Percentiles rank a stretch among this genome's conserved stretches.
Evolutionary conservation across 2,329 filamentous ascomycete species (phyloP).

Genomic region (Fonsecaea nubica): DNA sequence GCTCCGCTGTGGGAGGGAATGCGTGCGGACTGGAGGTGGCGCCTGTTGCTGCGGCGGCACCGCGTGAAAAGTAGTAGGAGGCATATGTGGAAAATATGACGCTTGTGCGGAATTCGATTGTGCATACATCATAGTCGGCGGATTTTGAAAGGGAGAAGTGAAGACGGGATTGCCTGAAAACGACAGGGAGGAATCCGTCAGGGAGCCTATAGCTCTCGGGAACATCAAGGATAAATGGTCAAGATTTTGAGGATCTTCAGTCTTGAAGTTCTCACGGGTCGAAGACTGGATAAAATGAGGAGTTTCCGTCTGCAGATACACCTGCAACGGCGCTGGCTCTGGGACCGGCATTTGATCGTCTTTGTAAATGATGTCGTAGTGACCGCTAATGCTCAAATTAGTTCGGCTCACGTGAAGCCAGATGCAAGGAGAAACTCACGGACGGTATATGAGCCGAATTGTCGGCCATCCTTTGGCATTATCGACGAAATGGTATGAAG

Average conservation of each 20-base stretch:
- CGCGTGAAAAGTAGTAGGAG: constrained; percentile 5
- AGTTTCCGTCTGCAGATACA: constrained; percentile 32
- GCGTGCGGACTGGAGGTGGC: constrained; percentile 19
- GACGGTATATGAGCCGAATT: constrained; percentile 71
- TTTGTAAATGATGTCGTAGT: constrained; percentile 94
- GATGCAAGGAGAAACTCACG: constrained; percentile 57
- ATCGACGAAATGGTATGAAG: constrained; percentile 51
- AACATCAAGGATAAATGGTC: constrained; percentile 12
- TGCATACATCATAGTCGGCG: constrained; percentile 8
- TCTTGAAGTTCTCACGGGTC: constrained; percentile 19
- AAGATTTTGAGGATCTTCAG: constrained; percentile 11
- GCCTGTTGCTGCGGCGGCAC: neutral
- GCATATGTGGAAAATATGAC: constrained; percentile 26
- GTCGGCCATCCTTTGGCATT: constrained; percentile 59
- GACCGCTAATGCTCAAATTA: constrained; percentile 61
- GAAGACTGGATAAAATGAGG: constrained; percentile 29
- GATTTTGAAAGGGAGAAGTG: constrained; percentile 1
- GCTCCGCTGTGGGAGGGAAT: constrained; percentile 17
- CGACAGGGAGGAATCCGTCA: constrained; percentile 9
- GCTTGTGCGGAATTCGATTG: constrained; percentile 3
- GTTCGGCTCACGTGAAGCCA: neutral
- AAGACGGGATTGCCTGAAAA: constrained; percentile 4
- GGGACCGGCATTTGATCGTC: constrained; percentile 41
- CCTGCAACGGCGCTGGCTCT: constrained; percentile 28
- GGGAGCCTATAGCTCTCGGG: neutral